phyloP scores from a whole-genome alignment of 2,329 filamentous ascomycete species.

The Neofusicoccum laricinum region DNA sequence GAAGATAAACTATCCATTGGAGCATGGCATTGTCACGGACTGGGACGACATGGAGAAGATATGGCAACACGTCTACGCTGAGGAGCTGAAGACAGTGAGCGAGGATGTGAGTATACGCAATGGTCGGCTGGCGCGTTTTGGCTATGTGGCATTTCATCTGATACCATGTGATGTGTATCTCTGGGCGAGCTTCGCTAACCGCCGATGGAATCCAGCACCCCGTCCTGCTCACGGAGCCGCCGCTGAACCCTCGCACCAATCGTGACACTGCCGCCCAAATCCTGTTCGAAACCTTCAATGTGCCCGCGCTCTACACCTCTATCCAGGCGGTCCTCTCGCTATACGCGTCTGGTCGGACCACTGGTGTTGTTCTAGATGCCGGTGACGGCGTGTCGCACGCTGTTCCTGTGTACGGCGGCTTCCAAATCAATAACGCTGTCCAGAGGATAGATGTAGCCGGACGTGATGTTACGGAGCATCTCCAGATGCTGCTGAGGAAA shows the following conservation, averaged over 20 bases:
- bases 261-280: slow-evolving; percentile 96
- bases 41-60: slow-evolving; percentile 99
- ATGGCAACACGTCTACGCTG: slow-evolving; percentile 96
- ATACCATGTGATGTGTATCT: not conserved
- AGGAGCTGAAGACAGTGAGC: slow-evolving; percentile 92
- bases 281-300: slow-evolving; percentile 98
- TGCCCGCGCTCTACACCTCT: slow-evolving; percentile 91
- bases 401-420: slow-evolving; percentile 96
- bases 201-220: slow-evolving; percentile 64
- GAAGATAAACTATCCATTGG: slow-evolving; percentile 93
- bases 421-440: slow-evolving; percentile 94
- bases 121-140: not conserved
- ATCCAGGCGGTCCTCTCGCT: slow-evolving; percentile 95
- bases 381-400: slow-evolving; percentile 97
- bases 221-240: slow-evolving; percentile 92
- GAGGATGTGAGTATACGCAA: slow-evolving; percentile 68
- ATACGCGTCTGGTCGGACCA: slow-evolving; percentile 93
- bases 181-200: not conserved
- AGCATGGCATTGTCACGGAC: slow-evolving; percentile 97
- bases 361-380: slow-evolving; percentile 90
- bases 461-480: slow-evolving; percentile 90
- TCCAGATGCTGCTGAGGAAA: slow-evolving; percentile 88
- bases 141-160: not conserved
- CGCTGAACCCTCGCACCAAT: slow-evolving; percentile 91
- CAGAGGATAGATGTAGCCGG: slow-evolving; percentile 94